Conservation (phyloP, 163 green algal species). For the Scenedesmus sp. region DNA sequence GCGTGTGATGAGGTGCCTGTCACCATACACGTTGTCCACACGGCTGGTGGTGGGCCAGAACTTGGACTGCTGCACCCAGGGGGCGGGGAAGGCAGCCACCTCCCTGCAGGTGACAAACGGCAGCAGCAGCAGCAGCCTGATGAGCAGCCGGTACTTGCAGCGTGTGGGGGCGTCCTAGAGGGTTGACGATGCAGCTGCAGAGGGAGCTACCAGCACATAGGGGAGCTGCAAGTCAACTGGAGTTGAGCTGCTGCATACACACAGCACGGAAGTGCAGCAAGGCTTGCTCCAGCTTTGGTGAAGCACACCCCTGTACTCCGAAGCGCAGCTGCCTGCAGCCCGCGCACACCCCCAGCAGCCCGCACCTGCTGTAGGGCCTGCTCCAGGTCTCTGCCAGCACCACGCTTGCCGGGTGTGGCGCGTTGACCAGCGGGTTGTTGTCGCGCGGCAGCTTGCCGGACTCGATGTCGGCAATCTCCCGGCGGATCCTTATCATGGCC, state of each 20-base stretch:
- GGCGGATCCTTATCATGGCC: slow-evolving; percentile 96
- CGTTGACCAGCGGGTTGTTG: slow-evolving; percentile 97
- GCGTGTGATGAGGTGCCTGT: slow-evolving; percentile 92
- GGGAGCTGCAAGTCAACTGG: too few species aligned
- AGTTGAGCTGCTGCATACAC: too few species aligned
- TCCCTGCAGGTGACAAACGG: slow-evolving; percentile 63
- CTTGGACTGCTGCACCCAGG: slow-evolving; percentile 93
- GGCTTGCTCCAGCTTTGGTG: too few species aligned
- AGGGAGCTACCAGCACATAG: too few species aligned
- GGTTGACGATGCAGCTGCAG: too few species aligned
- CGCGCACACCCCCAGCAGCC: neutral
- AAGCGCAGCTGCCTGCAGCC: neutral
- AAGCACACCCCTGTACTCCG: neutral
- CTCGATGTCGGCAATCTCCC: slow-evolving; percentile 95
- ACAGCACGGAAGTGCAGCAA: too few species aligned
- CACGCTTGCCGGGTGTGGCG: slow-evolving; percentile 90
- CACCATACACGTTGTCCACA: slow-evolving; percentile 99
- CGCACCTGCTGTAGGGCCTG: slow-evolving; percentile 83
- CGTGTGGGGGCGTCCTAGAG: too few species aligned
- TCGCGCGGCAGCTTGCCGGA: slow-evolving; percentile 76
- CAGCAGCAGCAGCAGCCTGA: too few species aligned
- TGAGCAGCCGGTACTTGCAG: neutral
- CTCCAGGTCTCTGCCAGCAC: slow-evolving; percentile 87
- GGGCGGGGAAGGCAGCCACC: slow-evolving; percentile 92
- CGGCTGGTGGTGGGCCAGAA: slow-evolving; percentile 97